A percentile compares a stretch with the other conserved stretches of the same genome.
Conservation (phyloP, 345 rosid genomes). For the Citrus inodora region DNA sequence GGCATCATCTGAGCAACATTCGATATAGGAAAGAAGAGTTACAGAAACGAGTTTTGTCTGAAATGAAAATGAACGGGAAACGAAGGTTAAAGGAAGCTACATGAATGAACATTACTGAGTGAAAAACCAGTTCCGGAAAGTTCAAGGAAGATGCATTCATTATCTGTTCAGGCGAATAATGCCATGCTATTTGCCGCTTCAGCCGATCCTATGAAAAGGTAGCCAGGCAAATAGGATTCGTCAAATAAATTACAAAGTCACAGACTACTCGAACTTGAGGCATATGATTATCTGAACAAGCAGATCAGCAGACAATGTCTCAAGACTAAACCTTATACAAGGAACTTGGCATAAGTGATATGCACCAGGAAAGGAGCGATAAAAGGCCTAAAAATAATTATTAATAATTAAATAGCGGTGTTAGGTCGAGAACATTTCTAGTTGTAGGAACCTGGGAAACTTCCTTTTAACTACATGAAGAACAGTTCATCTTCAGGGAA, state of each 20-base stretch:
- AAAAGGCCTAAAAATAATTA: neutral
- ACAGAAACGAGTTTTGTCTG: neutral
- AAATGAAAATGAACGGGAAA: neutral
- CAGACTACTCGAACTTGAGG: neutral
- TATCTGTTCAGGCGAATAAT: neutral
- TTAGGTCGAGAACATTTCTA: neutral
- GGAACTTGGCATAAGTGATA: neutral
- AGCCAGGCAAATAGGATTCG: neutral
- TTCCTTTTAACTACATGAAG: neutral
- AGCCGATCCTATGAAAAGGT: neutral
- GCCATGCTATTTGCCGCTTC: neutral
- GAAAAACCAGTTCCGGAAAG: neutral
- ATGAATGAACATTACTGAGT: neutral
- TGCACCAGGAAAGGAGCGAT: neutral
- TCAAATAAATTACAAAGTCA: neutral
- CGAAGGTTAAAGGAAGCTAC: slow-evolving; percentile 12
- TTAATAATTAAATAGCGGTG: neutral
- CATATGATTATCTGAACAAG: neutral
- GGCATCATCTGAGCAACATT: neutral
- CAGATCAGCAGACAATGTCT: too few relatives aligned
- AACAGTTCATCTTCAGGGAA: neutral
- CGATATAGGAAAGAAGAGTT: neutral
- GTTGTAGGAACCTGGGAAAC: neutral
- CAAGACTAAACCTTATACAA: neutral
- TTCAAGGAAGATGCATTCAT: neutral